These are phyloP conservation scores for Mrakia hoshinonis DNA, from an alignment of 768 basidiomycete species.

Conservation along the genomic window DNA sequence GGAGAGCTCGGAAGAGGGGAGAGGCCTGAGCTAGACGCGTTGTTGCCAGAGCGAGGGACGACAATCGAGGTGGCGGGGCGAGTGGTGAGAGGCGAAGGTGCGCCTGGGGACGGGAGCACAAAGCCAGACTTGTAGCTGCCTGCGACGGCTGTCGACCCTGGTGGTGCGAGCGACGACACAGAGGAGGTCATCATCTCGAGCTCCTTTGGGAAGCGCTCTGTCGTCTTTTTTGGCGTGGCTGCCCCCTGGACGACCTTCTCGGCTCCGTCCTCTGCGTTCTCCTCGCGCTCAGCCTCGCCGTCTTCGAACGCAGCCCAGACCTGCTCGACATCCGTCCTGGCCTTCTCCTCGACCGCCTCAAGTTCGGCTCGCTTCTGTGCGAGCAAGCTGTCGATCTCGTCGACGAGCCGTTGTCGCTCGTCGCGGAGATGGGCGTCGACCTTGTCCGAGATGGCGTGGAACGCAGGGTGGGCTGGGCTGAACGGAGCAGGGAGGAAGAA, in stretches of 20 bases:
- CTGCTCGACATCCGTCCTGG: conserved; percentile 37
- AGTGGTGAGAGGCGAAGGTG: not conserved
- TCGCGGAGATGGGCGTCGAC: conserved; percentile 34
- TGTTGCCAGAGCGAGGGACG: not conserved
- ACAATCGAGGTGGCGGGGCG: not conserved
- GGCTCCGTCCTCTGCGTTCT: not conserved
- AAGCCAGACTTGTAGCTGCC: not conserved
- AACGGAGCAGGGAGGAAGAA: conserved; percentile 43
- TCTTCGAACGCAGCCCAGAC: conserved; percentile 37
- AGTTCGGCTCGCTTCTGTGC: conserved; percentile 33
- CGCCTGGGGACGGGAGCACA: not conserved
- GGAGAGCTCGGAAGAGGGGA: not conserved
- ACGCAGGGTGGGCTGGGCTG: conserved; percentile 37
- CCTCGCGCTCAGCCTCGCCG: conserved; percentile 9
- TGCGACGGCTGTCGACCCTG: not conserved
- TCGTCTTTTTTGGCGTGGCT: conserved; percentile 1
- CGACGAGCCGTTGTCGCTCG: conserved; percentile 32
- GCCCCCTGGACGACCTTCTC: not conserved
- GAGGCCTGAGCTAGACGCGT: not conserved
- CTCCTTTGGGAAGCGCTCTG: conserved; percentile 1
- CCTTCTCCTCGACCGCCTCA: conserved; percentile 33
- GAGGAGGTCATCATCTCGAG: not conserved
- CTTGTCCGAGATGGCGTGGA: conserved; percentile 33
- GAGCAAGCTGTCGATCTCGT: conserved; percentile 35
- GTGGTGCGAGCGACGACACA: not conserved